These are phyloP conservation scores for Xylariaceae sp. DNA, from an alignment of 2,329 filamentous ascomycete genomes.

Conservation along the genomic window DNA sequence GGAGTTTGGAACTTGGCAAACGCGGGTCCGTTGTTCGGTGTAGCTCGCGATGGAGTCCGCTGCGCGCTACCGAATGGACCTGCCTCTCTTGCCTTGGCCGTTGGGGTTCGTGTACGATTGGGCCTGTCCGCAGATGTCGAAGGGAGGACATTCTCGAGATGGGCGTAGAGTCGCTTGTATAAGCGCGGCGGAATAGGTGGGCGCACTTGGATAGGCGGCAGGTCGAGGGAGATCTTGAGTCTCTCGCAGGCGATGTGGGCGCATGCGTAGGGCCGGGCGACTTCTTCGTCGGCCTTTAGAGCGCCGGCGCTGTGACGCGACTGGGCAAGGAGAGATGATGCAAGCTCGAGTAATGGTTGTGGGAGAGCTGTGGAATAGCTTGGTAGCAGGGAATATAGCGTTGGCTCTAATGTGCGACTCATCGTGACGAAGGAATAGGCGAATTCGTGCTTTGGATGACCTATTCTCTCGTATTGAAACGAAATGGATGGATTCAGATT, in stretches of 20 bases:
- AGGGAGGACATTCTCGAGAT: conserved; percentile 68
- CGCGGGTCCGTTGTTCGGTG: conserved; percentile 43
- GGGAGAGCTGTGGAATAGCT: conserved; percentile 64
- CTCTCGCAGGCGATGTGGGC: conserved; percentile 86
- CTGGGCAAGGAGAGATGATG: conserved; percentile 69
- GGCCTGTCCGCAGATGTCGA: conserved; percentile 23
- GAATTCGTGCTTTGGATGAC: background rate
- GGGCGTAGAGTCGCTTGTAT: conserved; percentile 78
- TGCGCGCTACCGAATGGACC: conserved; percentile 32
- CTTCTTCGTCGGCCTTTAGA: conserved; percentile 79
- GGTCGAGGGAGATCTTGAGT: conserved; percentile 67
- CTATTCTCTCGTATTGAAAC: background rate
- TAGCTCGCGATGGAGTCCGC: conserved; percentile 37
- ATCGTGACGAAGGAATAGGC: conserved; percentile 39
- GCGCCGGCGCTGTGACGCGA: conserved; percentile 71
- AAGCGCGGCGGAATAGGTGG: conserved; percentile 73
- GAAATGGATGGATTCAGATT: background rate
- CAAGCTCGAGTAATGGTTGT: conserved; percentile 62
- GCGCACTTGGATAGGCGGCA: conserved; percentile 68
- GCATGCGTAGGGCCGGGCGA: conserved; percentile 78
- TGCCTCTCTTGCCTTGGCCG: conserved; percentile 33
- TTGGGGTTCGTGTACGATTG: conserved; percentile 31
- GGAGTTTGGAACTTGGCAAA: conserved; percentile 41
- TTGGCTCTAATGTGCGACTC: conserved; percentile 69
- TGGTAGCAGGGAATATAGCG: conserved; percentile 67